phyloP scores from a whole-genome alignment of 768 basidiomycete genomes.

The Tulasnella sp. region DNA sequence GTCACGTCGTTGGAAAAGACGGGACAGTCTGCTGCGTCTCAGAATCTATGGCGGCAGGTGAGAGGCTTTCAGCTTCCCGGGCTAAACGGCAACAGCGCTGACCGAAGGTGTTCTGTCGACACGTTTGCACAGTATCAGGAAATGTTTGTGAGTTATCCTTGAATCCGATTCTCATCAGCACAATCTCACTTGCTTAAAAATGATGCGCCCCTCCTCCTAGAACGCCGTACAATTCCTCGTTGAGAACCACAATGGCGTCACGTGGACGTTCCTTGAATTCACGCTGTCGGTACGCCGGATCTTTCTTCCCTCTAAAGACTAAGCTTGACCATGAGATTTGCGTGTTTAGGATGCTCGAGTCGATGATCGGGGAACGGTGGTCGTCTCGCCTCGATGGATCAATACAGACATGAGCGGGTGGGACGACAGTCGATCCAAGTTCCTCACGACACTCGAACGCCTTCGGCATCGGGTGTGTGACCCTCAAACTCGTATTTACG shows the following conservation, averaged over 20 bases:
- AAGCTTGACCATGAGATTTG: background rate
- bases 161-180: background rate
- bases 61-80: background rate
- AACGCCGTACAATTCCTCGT: background rate
- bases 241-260: background rate
- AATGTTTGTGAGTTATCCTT: background rate
- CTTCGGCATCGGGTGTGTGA: background rate
- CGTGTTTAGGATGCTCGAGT: background rate
- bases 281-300: background rate
- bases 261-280: background rate
- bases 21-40: background rate
- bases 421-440: background rate
- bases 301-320: background rate
- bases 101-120: background rate
- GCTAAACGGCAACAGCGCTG: background rate
- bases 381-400: background rate
- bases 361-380: background rate
- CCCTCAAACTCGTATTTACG: background rate
- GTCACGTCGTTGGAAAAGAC: background rate
- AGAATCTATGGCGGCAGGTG: background rate
- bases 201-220: background rate
- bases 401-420: background rate
- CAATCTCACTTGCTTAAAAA: background rate
- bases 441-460: background rate
- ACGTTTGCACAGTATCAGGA: background rate